These are phyloP conservation scores for Aegilops sharonensis DNA, from an alignment of 176 grass and related monocot genomes.

Conservation along the genomic window DNA sequence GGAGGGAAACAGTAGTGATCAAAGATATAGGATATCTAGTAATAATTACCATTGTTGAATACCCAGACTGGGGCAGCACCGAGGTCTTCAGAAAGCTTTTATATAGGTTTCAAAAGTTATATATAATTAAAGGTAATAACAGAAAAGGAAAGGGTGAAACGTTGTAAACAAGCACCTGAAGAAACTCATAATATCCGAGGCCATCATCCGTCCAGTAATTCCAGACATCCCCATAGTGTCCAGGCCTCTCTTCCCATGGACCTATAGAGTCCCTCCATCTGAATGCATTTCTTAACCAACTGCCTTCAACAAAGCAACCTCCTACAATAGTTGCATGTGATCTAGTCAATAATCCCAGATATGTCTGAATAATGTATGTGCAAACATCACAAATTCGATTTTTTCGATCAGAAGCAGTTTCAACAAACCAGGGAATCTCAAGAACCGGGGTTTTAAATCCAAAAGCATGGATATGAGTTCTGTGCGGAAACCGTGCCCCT, in stretches of 20 bases:
- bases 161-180: conserved; percentile 60
- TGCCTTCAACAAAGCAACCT: conserved; percentile 90
- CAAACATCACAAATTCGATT: background rate
- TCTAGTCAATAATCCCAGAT: background rate
- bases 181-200: conserved; percentile 91
- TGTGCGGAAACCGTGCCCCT: conserved; percentile 85
- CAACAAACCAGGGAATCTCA: conserved; percentile 87
- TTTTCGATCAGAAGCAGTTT: background rate
- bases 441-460: conserved; percentile 77
- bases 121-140: background rate
- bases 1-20: background rate
- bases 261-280: conserved; percentile 89
- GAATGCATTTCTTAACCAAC: conserved; percentile 92
- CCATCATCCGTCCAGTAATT: conserved; percentile 98
- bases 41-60: conserved; percentile 80
- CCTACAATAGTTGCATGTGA: conserved; percentile 46
- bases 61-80: conserved; percentile 82
- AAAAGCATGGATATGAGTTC: conserved; percentile 88
- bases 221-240: conserved; percentile 98
- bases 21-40: background rate
- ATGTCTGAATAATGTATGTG: background rate
- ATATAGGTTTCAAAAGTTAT: conserved; percentile 20
- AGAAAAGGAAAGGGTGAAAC: conserved; percentile 7
- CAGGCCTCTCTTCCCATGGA: conserved; percentile 96
- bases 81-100: conserved; percentile 83